Evolutionary conservation across 2,329 filamentous ascomycete genomes (phyloP), one percentile per base, ranked within the genome.

Genomic region (Karstenula rhodostoma): DNA sequence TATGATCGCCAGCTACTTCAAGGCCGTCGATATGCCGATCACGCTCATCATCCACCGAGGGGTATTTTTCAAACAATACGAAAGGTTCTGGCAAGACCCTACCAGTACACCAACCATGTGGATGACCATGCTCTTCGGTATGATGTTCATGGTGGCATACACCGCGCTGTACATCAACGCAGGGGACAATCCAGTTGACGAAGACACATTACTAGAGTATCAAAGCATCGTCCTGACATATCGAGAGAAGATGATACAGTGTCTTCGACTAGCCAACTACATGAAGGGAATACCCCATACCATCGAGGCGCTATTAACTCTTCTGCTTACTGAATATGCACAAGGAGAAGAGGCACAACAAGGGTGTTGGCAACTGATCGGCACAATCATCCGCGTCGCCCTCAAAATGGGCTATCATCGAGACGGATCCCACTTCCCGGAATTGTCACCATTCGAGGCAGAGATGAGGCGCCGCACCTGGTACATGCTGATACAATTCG

Each of bases 1-100:
- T 6, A 56, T 68, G 12, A 50, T 68, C n/a, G 48, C 56, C 32
- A 78, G 74, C 51, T 61, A 68, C n/a, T 79, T 63, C 48, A 58
- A 48, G 25, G 29, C 57, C 4, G 43, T 47, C 7, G 58, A 60
- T 32, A 62, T 63, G 55, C 46, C 51, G 19, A 49, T 59, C 7
- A 46, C 50, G 8, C 49, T 60, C 15, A 32, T 54, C 25, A 52
- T 61, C 15, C 53, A 56, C n/a, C 49, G 60, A 29, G 27, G 35
- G 35, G 49, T 58, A 1, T 56, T 50, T 12, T 52, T 52, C 19
- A 52, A 42, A 17, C 48, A 58, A 35, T 62, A 62, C 25, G 53
- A 64, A 23, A 48, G 27, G 5, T 59, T 57, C 37, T 67, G 57
- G 59, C 23, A 57, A 22, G 22, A 40, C 10, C 58, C 56, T 8